These are phyloP conservation scores for Carex arenaria DNA, from an alignment of 202 grass and related monocot species.

Conservation along the genomic window DNA sequence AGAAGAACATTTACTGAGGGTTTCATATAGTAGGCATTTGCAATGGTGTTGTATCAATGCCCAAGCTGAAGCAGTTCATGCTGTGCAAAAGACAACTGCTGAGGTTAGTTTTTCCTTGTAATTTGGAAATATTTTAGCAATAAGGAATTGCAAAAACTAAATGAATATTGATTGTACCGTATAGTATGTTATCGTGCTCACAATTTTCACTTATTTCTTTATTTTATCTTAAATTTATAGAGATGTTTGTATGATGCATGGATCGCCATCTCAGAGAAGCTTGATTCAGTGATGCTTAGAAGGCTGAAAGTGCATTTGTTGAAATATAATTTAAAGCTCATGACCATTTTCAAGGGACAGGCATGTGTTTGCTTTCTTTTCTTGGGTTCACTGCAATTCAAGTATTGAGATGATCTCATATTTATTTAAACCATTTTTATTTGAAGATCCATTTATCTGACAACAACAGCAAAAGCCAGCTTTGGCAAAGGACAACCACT, in stretches of 20 bases:
- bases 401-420: background rate
- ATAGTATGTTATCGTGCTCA: background rate
- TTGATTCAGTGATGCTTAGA: conserved; percentile 74
- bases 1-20: conserved; percentile 70
- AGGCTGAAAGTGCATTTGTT: conserved; percentile 69
- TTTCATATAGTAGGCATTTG: conserved; percentile 77
- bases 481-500: conserved; percentile 14
- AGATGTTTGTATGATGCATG: conserved; percentile 86
- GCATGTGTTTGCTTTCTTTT: conserved; percentile 36
- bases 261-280: conserved; percentile 68
- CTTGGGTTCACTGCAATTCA: background rate
- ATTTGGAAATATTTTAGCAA: background rate
- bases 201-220: conserved; percentile 23
- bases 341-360: conserved; percentile 77
- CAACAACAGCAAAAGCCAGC: conserved; percentile 3
- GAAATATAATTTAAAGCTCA: conserved; percentile 63
- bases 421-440: conserved; percentile 2
- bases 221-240: conserved; percentile 32
- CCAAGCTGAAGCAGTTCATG: conserved; percentile 49
- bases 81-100: conserved; percentile 60
- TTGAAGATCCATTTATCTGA: conserved; percentile 16
- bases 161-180: background rate
- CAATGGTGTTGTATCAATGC: conserved; percentile 89
- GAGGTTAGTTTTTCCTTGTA: conserved; percentile 52
- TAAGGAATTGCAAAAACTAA: background rate